phyloP scores from a whole-genome alignment of 2,329 filamentous ascomycete genomes.

The Cryphonectria nitschkei region DNA sequence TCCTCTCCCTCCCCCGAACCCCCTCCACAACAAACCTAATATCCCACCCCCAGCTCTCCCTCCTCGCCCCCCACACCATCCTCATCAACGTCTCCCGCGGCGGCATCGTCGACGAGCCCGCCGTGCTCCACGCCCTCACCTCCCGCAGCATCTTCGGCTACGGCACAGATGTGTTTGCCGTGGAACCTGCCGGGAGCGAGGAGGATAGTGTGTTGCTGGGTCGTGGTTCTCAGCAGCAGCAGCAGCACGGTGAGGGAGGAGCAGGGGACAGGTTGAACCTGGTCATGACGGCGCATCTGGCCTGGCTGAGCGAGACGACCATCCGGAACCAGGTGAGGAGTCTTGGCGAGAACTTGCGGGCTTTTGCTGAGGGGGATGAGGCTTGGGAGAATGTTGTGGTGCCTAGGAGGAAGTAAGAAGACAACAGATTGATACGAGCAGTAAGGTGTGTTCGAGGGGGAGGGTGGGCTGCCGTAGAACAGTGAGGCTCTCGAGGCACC shows the following conservation, averaged over 20 bases:
- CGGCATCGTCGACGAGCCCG: slow-evolving; percentile 31
- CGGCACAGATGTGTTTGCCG: slow-evolving; percentile 34
- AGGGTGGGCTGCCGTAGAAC: too few species aligned
- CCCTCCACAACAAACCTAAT: slow-evolving; percentile 30
- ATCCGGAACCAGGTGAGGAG: slow-evolving; percentile 30
- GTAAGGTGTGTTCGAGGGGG: too few species aligned
- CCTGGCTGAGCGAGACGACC: slow-evolving; percentile 34
- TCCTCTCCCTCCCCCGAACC: slow-evolving; percentile 31
- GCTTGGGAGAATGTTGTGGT: slow-evolving; percentile 17
- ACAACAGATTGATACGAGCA: too few species aligned
- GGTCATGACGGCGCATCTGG: slow-evolving; percentile 35
- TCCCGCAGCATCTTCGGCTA: slow-evolving; percentile 32
- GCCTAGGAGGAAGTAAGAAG: not conserved
- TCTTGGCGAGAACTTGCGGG: slow-evolving; percentile 30
- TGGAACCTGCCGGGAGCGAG: slow-evolving; percentile 32
- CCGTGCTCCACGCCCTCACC: slow-evolving; percentile 31
- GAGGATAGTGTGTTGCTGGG: slow-evolving; percentile 33
- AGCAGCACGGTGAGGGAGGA: slow-evolving; percentile 13
- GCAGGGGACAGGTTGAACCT: slow-evolving; percentile 28
- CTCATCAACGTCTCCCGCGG: slow-evolving; percentile 35
- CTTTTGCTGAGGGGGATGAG: slow-evolving; percentile 27
- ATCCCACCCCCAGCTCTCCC: slow-evolving; percentile 30
- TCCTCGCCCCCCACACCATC: slow-evolving; percentile 31
- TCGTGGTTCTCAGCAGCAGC: not conserved
- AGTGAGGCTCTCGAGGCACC: too few species aligned